These are phyloP conservation scores for Trametes villosa DNA, from an alignment of 768 basidiomycete species.

Conservation along the genomic window DNA sequence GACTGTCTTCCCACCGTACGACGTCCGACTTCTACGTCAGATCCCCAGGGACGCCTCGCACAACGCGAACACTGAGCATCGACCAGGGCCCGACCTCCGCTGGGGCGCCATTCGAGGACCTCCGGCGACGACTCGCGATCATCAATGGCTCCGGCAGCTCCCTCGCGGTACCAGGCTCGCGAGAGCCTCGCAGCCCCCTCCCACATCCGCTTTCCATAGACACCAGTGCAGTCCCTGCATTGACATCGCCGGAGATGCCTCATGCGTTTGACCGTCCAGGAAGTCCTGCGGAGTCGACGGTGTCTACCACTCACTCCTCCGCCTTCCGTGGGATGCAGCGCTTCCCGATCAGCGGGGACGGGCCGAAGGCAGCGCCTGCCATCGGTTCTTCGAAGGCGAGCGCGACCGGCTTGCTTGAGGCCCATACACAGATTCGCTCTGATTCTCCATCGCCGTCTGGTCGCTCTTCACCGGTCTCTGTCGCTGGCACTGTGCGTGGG, in stretches of 20 bases:
- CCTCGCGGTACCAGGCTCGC: conserved; percentile 49
- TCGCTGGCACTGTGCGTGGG: conserved; percentile 58
- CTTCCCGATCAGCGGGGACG: conserved; percentile 74
- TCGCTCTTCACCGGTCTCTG: conserved; percentile 73
- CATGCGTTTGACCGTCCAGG: conserved; percentile 57
- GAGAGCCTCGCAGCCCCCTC: conserved; percentile 51
- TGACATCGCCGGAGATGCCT: conserved; percentile 32
- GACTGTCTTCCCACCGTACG: conserved; percentile 28
- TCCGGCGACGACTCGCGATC: conserved; percentile 73
- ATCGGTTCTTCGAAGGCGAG: conserved; percentile 85
- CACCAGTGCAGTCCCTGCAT: conserved; percentile 19
- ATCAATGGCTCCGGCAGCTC: conserved; percentile 77
- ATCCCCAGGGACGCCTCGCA: conserved; percentile 52
- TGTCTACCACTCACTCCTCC: conserved; percentile 72
- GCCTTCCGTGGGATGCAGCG: conserved; percentile 56
- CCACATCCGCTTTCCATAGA: conserved; percentile 37
- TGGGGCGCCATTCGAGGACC: conserved; percentile 74
- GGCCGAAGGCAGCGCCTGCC: conserved; percentile 88
- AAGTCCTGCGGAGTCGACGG: conserved; percentile 84
- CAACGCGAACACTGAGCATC: conserved; percentile 51
- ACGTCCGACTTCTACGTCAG: conserved; percentile 40
- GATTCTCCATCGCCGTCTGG: conserved; percentile 80
- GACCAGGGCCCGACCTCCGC: conserved; percentile 47
- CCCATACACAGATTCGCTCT: conserved; percentile 66
- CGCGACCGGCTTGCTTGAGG: conserved; percentile 81